Evolutionary conservation across 305 asterid genomes (phyloP).

Genomic region (Fraxinus baroniana): DNA sequence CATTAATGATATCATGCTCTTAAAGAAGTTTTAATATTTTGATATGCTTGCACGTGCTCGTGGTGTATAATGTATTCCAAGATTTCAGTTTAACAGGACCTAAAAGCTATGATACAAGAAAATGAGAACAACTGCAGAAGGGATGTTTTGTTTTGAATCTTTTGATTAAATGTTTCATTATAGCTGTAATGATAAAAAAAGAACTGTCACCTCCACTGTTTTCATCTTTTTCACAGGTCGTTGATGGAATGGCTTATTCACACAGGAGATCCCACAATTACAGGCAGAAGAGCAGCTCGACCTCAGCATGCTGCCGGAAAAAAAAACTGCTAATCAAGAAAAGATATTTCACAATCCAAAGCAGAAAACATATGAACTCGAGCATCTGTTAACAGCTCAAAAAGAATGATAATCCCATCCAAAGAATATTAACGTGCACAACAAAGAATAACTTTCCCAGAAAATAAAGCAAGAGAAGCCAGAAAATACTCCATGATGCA

Average conservation of each 20-base stretch:
- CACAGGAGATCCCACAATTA: conserved; percentile 81
- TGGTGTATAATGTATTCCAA: conserved; percentile 12
- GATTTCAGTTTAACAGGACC: conserved; percentile 3
- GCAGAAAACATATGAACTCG: conserved; percentile 11
- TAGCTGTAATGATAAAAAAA: conserved; percentile 9
- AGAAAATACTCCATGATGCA: background rate
- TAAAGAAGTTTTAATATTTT: conserved; percentile 7
- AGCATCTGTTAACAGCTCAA: background rate
- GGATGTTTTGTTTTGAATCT: background rate
- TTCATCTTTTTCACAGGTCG: conserved; percentile 88
- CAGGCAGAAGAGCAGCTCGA: conserved; percentile 90
- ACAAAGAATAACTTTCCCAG: background rate
- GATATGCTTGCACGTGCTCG: background rate
- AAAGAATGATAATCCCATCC: conserved; percentile 10
- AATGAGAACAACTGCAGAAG: conserved; percentile 1
- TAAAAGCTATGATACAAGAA: conserved; percentile 16
- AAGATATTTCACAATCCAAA: conserved; percentile 13
- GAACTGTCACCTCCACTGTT: conserved; percentile 62
- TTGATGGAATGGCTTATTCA: conserved; percentile 91
- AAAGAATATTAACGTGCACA: conserved; percentile 15
- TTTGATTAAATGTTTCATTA: background rate
- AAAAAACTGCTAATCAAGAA: conserved; percentile 25
- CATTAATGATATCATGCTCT: conserved; percentile 10
- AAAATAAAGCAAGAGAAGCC: background rate
- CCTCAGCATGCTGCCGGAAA: conserved; percentile 61